Percentiles rank a stretch among this genome's conserved stretches.
phyloP scores from a whole-genome alignment of 352 stramenopile species.

The Phytophthora pini region DNA sequence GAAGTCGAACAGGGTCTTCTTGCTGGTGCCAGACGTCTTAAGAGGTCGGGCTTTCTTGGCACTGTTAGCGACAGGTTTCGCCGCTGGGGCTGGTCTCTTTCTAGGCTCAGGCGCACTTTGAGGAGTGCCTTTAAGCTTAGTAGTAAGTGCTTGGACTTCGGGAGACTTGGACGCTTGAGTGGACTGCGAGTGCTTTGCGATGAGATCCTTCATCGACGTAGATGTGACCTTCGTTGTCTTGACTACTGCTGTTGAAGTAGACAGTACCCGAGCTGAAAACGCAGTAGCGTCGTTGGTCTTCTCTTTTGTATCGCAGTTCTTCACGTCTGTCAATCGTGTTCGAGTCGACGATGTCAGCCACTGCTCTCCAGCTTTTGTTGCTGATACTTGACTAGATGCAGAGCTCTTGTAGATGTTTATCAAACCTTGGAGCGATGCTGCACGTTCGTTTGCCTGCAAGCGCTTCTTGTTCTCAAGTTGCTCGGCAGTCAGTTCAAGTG shows the following conservation, averaged over 20 bases:
- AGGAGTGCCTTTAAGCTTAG: constrained; percentile 5
- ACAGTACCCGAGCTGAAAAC: constrained; percentile 12
- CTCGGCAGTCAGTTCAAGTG: constrained; percentile 13
- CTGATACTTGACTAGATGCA: constrained; percentile 1
- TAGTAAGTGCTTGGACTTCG: neutral
- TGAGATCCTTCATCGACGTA: constrained; percentile 48
- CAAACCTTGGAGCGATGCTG: constrained; percentile 29
- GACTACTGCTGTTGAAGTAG: constrained; percentile 9
- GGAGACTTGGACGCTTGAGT: constrained; percentile 5
- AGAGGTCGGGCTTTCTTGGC: constrained; percentile 18
- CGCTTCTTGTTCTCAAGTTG: constrained; percentile 36
- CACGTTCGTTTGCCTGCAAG: constrained; percentile 30
- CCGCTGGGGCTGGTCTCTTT: constrained; percentile 30
- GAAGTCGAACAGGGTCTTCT: constrained; percentile 55
- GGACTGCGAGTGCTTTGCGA: constrained; percentile 37
- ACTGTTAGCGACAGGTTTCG: constrained; percentile 20
- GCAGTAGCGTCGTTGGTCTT: too few species aligned
- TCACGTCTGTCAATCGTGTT: neutral
- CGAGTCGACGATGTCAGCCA: constrained; percentile 14
- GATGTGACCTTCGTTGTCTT: constrained; percentile 26
- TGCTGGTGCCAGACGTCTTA: constrained; percentile 17
- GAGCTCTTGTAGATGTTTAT: constrained; percentile 25
- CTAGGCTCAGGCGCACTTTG: constrained; percentile 27
- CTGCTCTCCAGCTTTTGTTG: constrained; percentile 1
- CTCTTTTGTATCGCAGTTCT: constrained; percentile 1